Evolutionary conservation across 129 eudicot genomes (phyloP).

Genomic region (Mikania micrantha): DNA sequence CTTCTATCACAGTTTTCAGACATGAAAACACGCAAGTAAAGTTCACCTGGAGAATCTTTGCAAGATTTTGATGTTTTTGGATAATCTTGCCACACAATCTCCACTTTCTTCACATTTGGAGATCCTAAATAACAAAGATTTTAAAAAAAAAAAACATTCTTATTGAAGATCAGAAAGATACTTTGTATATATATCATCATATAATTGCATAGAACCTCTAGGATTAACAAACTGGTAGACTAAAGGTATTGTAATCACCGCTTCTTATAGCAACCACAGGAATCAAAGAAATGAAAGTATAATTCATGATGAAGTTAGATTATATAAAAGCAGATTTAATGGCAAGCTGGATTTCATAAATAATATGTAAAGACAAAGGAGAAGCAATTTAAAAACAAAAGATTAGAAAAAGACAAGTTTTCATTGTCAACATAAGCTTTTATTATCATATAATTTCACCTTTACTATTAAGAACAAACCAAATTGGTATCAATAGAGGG

Average conservation of each 20-base stretch:
- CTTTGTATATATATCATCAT: neutral
- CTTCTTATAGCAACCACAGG: neutral
- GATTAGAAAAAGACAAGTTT: no score
- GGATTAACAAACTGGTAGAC: neutral
- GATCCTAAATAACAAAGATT: slow-evolving; percentile 40
- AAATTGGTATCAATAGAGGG: neutral
- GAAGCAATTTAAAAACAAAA: no score
- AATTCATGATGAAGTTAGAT: neutral
- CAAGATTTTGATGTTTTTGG: slow-evolving; percentile 29
- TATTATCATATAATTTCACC: no score
- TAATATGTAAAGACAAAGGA: no score
- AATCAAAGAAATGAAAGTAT: neutral
- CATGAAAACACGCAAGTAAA: slow-evolving; percentile 66
- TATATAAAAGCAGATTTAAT: no score
- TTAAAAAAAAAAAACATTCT: neutral
- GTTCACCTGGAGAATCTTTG: slow-evolving; percentile 48
- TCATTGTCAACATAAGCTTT: neutral
- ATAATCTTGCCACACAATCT: slow-evolving; percentile 75
- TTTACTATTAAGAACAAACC: no score
- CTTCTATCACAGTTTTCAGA: slow-evolving; percentile 47
- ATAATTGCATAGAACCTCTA: neutral
- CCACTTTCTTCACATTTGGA: slow-evolving; percentile 71
- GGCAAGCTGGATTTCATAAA: no score
- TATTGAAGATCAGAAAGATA: neutral
- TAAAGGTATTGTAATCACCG: no score